Conservation (phyloP, 768 basidiomycete species). For the Kwoniella sp. region DNA sequence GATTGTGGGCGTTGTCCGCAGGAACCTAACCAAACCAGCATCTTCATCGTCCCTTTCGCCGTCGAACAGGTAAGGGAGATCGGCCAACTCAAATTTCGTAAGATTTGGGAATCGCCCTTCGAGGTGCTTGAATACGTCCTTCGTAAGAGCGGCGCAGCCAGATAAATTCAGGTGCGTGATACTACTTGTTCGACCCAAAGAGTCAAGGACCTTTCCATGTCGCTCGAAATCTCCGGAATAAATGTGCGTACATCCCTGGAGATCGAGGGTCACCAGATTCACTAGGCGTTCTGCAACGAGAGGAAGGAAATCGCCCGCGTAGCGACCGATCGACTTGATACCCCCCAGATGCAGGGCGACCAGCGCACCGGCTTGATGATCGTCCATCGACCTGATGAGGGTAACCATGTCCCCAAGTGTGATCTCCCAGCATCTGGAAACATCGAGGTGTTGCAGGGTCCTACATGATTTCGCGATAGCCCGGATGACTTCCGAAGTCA, state of each 20-base stretch:
- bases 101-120: conserved; percentile 70
- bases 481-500: conserved; percentile 74
- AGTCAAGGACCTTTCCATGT: conserved; percentile 62
- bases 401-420: conserved; percentile 56
- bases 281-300: conserved; percentile 70
- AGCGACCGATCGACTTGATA: conserved; percentile 59
- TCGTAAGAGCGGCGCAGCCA: conserved; percentile 70
- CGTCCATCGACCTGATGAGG: conserved; percentile 57
- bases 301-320: conserved; percentile 67
- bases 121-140: conserved; percentile 72
- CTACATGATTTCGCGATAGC: conserved; percentile 66
- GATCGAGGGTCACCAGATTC: conserved; percentile 73
- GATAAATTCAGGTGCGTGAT: conserved; percentile 76
- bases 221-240: conserved; percentile 60
- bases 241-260: conserved; percentile 71
- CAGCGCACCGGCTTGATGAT: conserved; percentile 57
- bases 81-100: conserved; percentile 76
- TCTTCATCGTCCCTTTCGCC: conserved; percentile 58
- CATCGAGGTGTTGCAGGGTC: conserved; percentile 65
- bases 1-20: conserved; percentile 70
- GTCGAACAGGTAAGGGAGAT: conserved; percentile 68
- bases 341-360: conserved; percentile 71
- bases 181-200: conserved; percentile 70
- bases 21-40: conserved; percentile 62
- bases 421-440: conserved; percentile 71